phyloP scores from a whole-genome alignment of 768 basidiomycete genomes.

The Suillus bovinus region DNA sequence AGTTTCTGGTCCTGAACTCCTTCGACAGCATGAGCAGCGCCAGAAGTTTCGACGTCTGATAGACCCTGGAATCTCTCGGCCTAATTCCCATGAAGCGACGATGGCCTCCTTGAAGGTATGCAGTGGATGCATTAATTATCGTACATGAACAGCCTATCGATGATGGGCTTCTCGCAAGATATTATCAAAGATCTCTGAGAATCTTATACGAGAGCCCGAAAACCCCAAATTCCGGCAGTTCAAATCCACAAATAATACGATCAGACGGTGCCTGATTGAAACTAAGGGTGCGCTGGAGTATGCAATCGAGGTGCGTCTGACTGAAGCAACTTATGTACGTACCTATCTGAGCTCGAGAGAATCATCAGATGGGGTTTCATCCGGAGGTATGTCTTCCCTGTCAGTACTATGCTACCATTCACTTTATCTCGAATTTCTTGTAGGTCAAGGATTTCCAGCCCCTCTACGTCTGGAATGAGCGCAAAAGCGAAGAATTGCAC shows the following conservation, averaged over 20 bases:
- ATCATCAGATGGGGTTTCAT: conserved; percentile 78
- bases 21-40: conserved; percentile 61
- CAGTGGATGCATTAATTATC: conserved; percentile 14
- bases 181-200: conserved; percentile 66
- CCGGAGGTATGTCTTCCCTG: conserved; percentile 51
- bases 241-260: conserved; percentile 71
- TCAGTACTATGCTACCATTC: not conserved
- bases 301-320: conserved; percentile 64
- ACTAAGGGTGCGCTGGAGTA: conserved; percentile 76
- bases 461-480: conserved; percentile 61
- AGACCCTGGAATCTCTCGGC: conserved; percentile 76
- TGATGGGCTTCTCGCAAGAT: conserved; percentile 44
- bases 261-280: conserved; percentile 67
- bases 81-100: conserved; percentile 62
- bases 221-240: conserved; percentile 73
- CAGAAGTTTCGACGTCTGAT: conserved; percentile 75
- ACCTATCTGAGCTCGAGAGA: conserved; percentile 14
- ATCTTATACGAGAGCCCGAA: conserved; percentile 70
- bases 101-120: conserved; percentile 62
- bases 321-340: conserved; percentile 7
- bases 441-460: conserved; percentile 76
- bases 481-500: conserved; percentile 52
- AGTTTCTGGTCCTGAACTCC: conserved; percentile 15
- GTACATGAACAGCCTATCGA: not conserved
- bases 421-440: conserved; percentile 1